Base-by-base conservation (phyloP, 495 filamentous ascomycete genomes). In the Trichodelitschia bisporula region DNA sequence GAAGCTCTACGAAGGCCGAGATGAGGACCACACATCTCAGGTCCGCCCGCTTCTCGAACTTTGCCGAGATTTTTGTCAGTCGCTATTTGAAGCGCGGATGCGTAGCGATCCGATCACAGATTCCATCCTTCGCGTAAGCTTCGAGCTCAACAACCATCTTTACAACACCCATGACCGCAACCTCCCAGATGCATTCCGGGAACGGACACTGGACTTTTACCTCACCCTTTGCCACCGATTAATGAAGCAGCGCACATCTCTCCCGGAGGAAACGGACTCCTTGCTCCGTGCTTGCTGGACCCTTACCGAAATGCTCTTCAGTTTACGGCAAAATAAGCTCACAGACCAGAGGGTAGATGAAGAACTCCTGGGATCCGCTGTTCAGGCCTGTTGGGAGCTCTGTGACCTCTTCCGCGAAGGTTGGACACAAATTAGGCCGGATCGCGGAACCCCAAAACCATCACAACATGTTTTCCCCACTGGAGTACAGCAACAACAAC, bases 371-470 rank as follows among this genome's bases (percentile, higher is more conserved):
- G 71, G 76, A 11, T 83, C 76, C 2, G 78, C 82, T 0, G 72
- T 92, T 2, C 80, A 90, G 43, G 75, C 82, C 4, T 92, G 82
- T 50, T 92, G 82, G 82, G 82, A 90, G 40, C 65, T 92, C 16
- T 89, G 78, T 47, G 82, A 92, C 53, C 69, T 92, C 28, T 92
- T 90, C 54, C 63, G 80, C 19, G 77, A 86, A 55, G 80, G 82
- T 8, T 92, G 80, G 80, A 80, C 79, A 17, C 72, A 90, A 45
- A 66, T 86, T 18, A 66, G 74, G 25, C 78, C 82, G 3, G 80
- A 90, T 35, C 60, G 79, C 19, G 77, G 74, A 15, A 90, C 82
- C n/a, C 80, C 80, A 0, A 59, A 77, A 18, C 76, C 80, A 1
- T 74, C 65, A 32, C 79, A 86, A 43, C 64, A 72, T 17, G 72